These are phyloP conservation scores for Tricholoma terreum DNA, from an alignment of 768 basidiomycete genomes.

Conservation along the genomic window DNA sequence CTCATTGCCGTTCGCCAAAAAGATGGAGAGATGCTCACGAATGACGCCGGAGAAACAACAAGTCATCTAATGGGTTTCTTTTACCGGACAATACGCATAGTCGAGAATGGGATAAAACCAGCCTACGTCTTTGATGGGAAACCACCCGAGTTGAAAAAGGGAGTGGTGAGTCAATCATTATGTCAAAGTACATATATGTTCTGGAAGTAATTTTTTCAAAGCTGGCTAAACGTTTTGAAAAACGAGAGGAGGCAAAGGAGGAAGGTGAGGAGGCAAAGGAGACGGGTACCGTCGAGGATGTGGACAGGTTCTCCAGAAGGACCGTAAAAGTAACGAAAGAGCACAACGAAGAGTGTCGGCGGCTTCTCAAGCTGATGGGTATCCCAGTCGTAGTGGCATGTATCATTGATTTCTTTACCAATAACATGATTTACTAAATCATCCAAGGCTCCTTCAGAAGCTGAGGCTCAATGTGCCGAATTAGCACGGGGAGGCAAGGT, in stretches of 20 bases:
- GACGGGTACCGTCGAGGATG: conserved; percentile 87
- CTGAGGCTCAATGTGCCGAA: conserved; percentile 98
- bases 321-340: conserved; percentile 94
- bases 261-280: conserved; percentile 97
- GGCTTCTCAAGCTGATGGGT: conserved; percentile 88
- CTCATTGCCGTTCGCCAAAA: conserved; percentile 95
- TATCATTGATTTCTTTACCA: background rate
- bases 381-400: conserved; percentile 91
- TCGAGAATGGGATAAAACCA: conserved; percentile 98
- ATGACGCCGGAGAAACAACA: conserved; percentile 97
- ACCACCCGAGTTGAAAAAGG: conserved; percentile 95
- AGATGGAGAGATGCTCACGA: conserved; percentile 95
- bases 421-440: background rate
- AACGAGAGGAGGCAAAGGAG: conserved; percentile 88
- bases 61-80: conserved; percentile 99
- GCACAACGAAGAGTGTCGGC: conserved; percentile 94
- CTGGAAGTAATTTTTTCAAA: conserved; percentile 30
- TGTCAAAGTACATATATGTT: background rate
- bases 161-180: conserved; percentile 67
- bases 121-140: conserved; percentile 98
- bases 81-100: conserved; percentile 95
- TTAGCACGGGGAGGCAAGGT: conserved; percentile 95
- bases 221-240: conserved; percentile 96
- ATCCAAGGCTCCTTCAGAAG: conserved; percentile 90
- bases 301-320: conserved; percentile 85